A percentile compares a stretch with the other conserved stretches of the same genome.
phyloP scores from a whole-genome alignment of 495 filamentous ascomycete genomes.

The Glonium stellatum region DNA sequence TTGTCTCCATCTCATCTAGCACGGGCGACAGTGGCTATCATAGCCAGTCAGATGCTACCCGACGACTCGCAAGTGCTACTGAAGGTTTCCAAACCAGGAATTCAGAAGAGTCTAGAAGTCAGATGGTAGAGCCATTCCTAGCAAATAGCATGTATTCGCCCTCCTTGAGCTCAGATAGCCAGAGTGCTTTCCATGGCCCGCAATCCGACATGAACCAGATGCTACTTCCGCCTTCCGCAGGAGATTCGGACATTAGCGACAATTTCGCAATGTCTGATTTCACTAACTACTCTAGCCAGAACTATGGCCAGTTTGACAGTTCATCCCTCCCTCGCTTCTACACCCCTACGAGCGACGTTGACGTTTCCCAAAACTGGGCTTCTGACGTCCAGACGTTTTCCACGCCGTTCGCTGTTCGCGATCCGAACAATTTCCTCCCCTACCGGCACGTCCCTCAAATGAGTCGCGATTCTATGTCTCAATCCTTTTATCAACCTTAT shows the following conservation, averaged over 20 bases:
- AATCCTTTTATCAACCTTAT: conserved; percentile 5
- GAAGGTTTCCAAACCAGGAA: conserved; percentile 15
- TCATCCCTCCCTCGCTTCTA: conserved; percentile 7
- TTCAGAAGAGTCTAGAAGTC: conserved; percentile 12
- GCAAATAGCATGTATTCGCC: conserved; percentile 39
- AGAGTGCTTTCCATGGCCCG: conserved; percentile 10
- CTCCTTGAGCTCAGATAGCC: conserved; percentile 38
- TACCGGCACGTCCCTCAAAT: not conserved
- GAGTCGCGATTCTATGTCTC: not conserved
- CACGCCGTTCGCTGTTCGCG: not conserved
- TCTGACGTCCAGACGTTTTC: conserved; percentile 9
- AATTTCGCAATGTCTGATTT: conserved; percentile 10
- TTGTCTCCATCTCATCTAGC: conserved; percentile 20
- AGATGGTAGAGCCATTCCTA: conserved; percentile 16
- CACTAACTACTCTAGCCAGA: conserved; percentile 23
- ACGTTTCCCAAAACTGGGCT: conserved; percentile 8
- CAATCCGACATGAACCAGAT: conserved; percentile 18
- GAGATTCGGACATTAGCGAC: conserved; percentile 10
- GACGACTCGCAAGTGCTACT: conserved; percentile 3
- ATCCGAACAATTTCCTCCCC: not conserved
- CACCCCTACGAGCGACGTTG: conserved; percentile 5
- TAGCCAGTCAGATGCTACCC: conserved; percentile 23
- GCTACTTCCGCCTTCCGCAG: conserved; percentile 10
- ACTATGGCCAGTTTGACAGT: conserved; percentile 5
- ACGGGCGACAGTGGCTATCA: conserved; percentile 29